Evolutionary conservation across 441 rosid genomes (phyloP).

Genomic region (Melastoma candidum): DNA sequence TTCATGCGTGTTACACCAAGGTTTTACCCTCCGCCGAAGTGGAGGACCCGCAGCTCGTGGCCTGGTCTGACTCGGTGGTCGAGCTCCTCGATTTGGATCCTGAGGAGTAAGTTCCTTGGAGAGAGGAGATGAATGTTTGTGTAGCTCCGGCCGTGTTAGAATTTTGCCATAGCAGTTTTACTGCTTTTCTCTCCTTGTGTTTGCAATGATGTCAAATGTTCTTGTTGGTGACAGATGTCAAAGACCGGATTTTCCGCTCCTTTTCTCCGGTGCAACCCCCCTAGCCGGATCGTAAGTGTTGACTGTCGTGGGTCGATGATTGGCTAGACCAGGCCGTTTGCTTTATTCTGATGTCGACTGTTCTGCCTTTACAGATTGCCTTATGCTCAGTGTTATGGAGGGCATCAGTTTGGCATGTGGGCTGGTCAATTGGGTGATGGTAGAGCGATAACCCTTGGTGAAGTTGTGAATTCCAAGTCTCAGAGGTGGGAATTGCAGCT

Average conservation of each 20-base stretch:
- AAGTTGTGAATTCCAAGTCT: constrained; percentile 62
- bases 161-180: background rate
- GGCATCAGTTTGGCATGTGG: constrained; percentile 98
- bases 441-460: constrained; percentile 78
- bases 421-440: constrained; percentile 91
- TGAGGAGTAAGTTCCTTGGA: constrained; percentile 58
- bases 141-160: background rate
- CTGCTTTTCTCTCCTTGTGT: background rate
- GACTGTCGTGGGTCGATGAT: too few relatives aligned
- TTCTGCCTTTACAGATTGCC: constrained; percentile 30
- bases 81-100: constrained; percentile 71
- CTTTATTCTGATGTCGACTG: too few relatives aligned
- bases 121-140: background rate
- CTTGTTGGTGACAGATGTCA: constrained; percentile 51
- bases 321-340: too few relatives aligned
- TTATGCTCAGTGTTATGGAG: constrained; percentile 94
- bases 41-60: constrained; percentile 86
- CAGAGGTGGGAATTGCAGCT: constrained; percentile 99
- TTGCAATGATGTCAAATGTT: background rate
- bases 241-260: constrained; percentile 76
- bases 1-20: constrained; percentile 81
- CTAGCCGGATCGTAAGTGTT: constrained; percentile 12
- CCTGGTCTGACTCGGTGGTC: constrained; percentile 89
- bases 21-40: constrained; percentile 80
- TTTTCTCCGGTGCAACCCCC: constrained; percentile 70